Base-by-base conservation (phyloP, 1,284 basidiomycete species). In the Boletus semigastroideus region DNA sequence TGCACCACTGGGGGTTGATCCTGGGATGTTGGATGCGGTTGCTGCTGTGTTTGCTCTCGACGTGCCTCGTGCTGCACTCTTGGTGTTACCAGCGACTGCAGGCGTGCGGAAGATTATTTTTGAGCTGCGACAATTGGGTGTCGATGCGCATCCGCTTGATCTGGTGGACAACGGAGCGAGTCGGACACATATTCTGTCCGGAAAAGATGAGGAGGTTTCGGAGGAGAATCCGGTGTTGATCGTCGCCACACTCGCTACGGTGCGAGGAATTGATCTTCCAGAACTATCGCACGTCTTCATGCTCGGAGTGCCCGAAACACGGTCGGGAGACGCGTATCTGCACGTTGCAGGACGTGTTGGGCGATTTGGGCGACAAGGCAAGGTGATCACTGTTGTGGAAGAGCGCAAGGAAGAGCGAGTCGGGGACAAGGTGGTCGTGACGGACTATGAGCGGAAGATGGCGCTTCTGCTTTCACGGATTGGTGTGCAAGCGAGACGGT, bases 311-410 rank as follows among this genome's bases (percentile, higher is more conserved):
- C 78, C 79, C 8, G 78, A 79, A 50, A 78, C 75, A 34, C 75
- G 71, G 25, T 69, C 62, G 54, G 72, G 80, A 14, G 84, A 87
- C 62, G 74, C 72, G 43, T 91, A 90, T 63, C 61, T 84, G 56
- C 88, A 91, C 60, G 70, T 85, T 49, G 82, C 85, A 3, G 89
- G 88, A n/a, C 82, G 89, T 14, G 85, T 86, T 8, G 87, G 87
- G 14, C 78, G 88, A 48, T 87, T 88, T 63, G 84, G 85, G 40
- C 72, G 78, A 46, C 71, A 67, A 36, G 85, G 86, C 17, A 82
- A 79, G 64, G 85, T 87, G 49, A 72, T 90, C 47, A 81, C 74
- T 30, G 70, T 89, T 22, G 62, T 88, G 37, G 74, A 78, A 46
- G 71, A 72, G 51, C 65, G 55, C 48, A 55, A 58, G 38, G 69